phyloP scores from a whole-genome alignment of 2,329 filamentous ascomycete species.

The Calonectria hongkongensis region DNA sequence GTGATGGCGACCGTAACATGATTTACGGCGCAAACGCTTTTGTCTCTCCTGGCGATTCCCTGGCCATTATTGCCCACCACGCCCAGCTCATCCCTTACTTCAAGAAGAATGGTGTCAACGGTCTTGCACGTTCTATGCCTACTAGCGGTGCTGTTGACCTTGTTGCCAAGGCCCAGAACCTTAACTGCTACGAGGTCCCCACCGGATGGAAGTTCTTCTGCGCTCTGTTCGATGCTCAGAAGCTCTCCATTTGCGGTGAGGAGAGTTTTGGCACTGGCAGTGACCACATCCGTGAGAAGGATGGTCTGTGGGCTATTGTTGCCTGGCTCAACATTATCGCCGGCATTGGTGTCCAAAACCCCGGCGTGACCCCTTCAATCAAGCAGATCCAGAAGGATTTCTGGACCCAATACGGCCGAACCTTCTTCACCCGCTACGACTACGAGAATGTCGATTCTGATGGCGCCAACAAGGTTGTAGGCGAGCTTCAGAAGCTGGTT shows the following conservation, averaged over 20 bases:
- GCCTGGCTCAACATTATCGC: constrained; percentile 99
- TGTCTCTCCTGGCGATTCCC: constrained; percentile 96
- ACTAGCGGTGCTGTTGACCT: constrained; percentile 96
- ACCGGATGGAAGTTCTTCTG: constrained; percentile 99
- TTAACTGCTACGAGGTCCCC: constrained; percentile 96
- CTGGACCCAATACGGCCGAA: constrained; percentile 96
- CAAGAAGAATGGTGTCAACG: constrained; percentile 96
- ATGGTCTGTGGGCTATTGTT: constrained; percentile 97
- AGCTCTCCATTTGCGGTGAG: constrained; percentile 98
- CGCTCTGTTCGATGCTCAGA: constrained; percentile 93
- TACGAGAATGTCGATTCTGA: constrained; percentile 96
- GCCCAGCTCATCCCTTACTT: constrained; percentile 98
- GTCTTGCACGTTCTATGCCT: constrained; percentile 97
- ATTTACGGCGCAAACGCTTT: constrained; percentile 98
- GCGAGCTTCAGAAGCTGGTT: constrained; percentile 86
- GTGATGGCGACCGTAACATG: constrained; percentile 99
- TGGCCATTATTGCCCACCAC: constrained; percentile 98
- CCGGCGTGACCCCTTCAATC: constrained; percentile 90
- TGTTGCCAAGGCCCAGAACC: constrained; percentile 94
- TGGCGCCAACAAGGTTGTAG: constrained; percentile 92
- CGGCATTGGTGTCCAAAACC: constrained; percentile 88
- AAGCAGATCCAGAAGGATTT: constrained; percentile 97
- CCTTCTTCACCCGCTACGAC: constrained; percentile 99
- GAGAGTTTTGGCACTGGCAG: constrained; percentile 98
- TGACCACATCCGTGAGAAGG: constrained; percentile 99